Base-by-base conservation (phyloP, 805 yeast species). In the Suhomyces pyralidae region DNA sequence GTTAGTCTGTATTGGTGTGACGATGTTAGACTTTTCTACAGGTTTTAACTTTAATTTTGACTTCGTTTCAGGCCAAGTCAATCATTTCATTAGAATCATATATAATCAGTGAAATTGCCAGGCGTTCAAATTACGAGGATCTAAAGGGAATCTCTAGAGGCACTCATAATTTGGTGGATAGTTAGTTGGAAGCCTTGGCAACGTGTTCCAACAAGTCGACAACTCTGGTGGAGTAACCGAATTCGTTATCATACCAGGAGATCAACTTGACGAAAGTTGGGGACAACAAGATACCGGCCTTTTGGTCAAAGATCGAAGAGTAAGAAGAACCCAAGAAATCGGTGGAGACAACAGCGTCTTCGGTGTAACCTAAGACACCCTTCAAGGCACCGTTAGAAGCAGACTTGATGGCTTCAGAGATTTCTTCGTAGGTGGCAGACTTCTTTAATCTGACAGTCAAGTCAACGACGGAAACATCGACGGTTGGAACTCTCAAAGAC, bases 231-330 rank as follows among this genome's bases (percentile, higher is more conserved):
- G 72, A 68, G 65, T 68, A 68, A 54, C 72, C 72, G 62, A 58
- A 68, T 55, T 68, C 72, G 62, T 68, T 68, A 57, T 68, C 72
- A 65, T 68, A 68, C 72, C 72, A 68, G 49, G 72, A 60, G 57
- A 68, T 62, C 66, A 68, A 68, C 61, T 68, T 68, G 55, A 67
- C 72, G 54, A 68, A 68, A 46, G 65, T 66, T 51, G 72, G 72
- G 51, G 70, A 61, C 62, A 68, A 66, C 60, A 66, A 64, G 60
- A 68, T 68, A 61, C 72, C 72, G 46, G 72, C 72, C 62, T 66
- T 67, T 48, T 63, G 60, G 62, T 68, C 72, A 51, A 66, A 68
- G 56, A 68, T 56, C 34, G 71, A 65, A 19, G 72, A 68, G 61
- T 66, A 60, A 48, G 53, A 50, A 46, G 69, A 66, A 48, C 65